Base-by-base conservation (phyloP, 2,329 filamentous ascomycete genomes). In the Aureobasidium melanogenum region DNA sequence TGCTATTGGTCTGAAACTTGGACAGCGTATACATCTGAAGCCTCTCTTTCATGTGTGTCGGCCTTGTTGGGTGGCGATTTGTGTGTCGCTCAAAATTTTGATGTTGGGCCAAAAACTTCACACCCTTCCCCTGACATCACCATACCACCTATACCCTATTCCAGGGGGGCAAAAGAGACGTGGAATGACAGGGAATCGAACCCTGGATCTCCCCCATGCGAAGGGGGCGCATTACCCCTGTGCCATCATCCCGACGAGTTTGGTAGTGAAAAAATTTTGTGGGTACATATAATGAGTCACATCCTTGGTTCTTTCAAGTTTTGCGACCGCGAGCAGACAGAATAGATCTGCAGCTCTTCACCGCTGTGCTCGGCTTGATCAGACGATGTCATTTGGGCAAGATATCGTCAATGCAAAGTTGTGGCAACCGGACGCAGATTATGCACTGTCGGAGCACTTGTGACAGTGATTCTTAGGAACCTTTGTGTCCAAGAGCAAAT, bases 101-200 rank as follows among this genome's bases (percentile, higher is more conserved):
- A 15, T n/a, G 14, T 32, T 8, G 4, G 9, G 26, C 26, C 44
- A 7, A n/a, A 48, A 48, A 48, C 15, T 48, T 19, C 47, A 22
- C 19, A 22, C 10, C 15, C 19, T 22, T 3, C 15, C 12, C 32
- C 5, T 17, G 1, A 26, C 5, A 17, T 10, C 5, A 19, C 30
- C 32, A 39, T 4, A 38, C 47, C 12, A 38, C n/a, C 2, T 28
- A 14, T 10, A 22, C 30, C 19, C 30, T 4, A 3, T 32, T 32
- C 15, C 2, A 48, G 38, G 8, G 17, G 38, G 2, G 3, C 46
- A 50, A 50, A 50, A n/a, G 15, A 6, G 26, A 8, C 46, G 28
- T 56, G 52, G 52, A 56, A 24, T 30, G 17, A 19, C n/a, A 7
- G 52, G 38, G 52, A 56, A 56, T 56, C 52, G 52, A 56, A 56